Evolutionary conservation across 768 basidiomycete species (phyloP).

Genomic region (Gelatoporia subvermispora): DNA sequence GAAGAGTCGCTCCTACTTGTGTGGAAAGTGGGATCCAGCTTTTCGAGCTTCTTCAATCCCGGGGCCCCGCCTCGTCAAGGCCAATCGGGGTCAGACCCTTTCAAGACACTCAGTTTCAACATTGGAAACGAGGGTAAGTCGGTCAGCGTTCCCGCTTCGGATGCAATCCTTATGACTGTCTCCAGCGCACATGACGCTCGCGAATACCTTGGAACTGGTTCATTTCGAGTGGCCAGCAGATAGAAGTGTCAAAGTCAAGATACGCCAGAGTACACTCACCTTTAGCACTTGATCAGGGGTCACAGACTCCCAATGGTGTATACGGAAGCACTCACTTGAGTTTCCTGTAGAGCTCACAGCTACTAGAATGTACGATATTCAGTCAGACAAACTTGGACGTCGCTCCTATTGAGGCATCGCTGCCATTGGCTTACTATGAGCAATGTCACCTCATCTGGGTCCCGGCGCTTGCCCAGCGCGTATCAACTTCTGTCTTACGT

Average conservation of each 20-base stretch:
- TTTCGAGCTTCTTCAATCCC: constrained; percentile 85
- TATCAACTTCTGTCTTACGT: no score
- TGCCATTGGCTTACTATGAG: no score
- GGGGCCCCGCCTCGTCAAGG: constrained; percentile 92
- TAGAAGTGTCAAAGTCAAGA: constrained; percentile 76
- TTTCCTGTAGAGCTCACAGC: no score
- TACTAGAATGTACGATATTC: no score
- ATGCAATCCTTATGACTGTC: background rate
- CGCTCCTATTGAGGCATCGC: no score
- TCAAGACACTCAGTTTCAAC: constrained; percentile 82
- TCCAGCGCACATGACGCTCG: constrained; percentile 51
- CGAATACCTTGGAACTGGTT: constrained; percentile 66
- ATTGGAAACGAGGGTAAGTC: constrained; percentile 75
- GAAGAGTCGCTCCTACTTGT: constrained; percentile 82
- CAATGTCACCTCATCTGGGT: no score
- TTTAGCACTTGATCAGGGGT: constrained; percentile 62
- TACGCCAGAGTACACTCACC: constrained; percentile 77
- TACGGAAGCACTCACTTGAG: no score
- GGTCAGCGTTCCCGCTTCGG: background rate
- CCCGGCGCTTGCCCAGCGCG: no score
- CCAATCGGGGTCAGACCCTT: constrained; percentile 74
- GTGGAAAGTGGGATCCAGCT: constrained; percentile 93
- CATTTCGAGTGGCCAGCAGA: constrained; percentile 82
- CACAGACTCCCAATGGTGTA: no score
- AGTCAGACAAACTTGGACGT: no score